A percentile compares a stretch with the other conserved stretches of the same genome.
Conservation (phyloP, 495 filamentous ascomycete genomes). For the Ramalina peruviana region DNA sequence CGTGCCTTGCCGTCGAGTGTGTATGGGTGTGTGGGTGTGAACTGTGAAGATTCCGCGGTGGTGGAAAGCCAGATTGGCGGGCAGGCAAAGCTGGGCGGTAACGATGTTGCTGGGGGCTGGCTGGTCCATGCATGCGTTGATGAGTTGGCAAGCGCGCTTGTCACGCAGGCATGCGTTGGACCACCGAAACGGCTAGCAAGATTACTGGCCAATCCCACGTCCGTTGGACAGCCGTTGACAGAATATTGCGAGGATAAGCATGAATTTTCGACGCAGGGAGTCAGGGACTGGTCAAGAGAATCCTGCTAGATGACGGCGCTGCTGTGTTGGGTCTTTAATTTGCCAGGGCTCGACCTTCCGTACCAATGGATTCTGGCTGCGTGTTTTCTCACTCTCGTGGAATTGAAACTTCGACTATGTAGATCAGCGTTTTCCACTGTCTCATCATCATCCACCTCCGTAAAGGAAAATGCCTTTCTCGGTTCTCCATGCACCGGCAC, state of each 20-base stretch:
- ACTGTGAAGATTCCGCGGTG: conserved; percentile 2
- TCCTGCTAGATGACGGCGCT: background rate
- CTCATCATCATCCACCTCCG: background rate
- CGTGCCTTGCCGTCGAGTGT: conserved; percentile 1
- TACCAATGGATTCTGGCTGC: conserved; percentile 1
- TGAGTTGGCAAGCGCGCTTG: conserved; percentile 75
- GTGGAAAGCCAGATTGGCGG: conserved; percentile 12
- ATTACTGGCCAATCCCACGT: conserved; percentile 8
- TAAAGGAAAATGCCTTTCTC: background rate
- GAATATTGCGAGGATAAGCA: background rate
- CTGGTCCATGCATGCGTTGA: conserved; percentile 54
- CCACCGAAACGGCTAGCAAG: conserved; percentile 20
- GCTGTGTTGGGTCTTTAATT: background rate
- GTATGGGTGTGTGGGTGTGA: background rate
- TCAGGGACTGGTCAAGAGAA: background rate
- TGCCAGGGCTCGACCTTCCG: background rate
- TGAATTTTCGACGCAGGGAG: background rate
- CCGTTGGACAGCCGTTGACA: background rate
- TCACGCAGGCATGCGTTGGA: conserved; percentile 45
- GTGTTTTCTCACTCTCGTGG: background rate
- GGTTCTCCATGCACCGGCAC: background rate
- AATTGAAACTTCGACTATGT: background rate
- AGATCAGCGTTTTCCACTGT: background rate
- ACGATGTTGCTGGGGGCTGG: conserved; percentile 12
- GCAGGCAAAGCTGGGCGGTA: conserved; percentile 18